Base-by-base conservation (phyloP, 1,284 basidiomycete genomes). In the Cronartium ribicola region DNA sequence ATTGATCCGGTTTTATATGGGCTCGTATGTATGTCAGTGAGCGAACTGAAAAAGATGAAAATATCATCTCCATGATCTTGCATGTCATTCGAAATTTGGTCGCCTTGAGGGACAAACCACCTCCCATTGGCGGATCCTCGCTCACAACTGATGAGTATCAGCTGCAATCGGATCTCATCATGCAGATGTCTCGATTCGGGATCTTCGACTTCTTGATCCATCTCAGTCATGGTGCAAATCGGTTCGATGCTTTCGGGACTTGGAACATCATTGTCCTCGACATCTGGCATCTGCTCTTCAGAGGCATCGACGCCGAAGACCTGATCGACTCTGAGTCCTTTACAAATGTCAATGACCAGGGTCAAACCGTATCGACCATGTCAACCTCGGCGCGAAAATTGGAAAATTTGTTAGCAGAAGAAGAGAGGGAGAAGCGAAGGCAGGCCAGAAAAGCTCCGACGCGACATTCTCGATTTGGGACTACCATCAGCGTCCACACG, bases 381-480 rank as follows among this genome's bases (percentile, higher is more conserved):
- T 66, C 64, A 39, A 43, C 63, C 59, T 76, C 76, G 20, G 70
- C 60, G 43, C 66, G 75, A 20, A 74, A 75, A 36, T 64, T 75
- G 29, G 71, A 77, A 59, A 75, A 75, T 60, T 85, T 94, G 66
- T 85, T 96, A 4, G 87, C 86, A 5, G 83, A 85, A 48, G 92
- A 95, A 82, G 86, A 87, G 76, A 85, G 85, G 71, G 83, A 84
- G 46, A 88, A 87, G 76, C 84, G 85, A 43, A 83, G 87, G 72
- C 80, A 86, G 13, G 83, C 77, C 14, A 77, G 80, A 44, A 77
- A 78, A 20, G 78, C 78, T 11, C 78, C 87, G n/a, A 90, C 91
- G 17, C 86, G 94, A 39, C 94, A 97, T 82, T 92, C 92, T 36
- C 87, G 94, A 48, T 97, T 97, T 81, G 94, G 94, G 0, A 96